Conservation (phyloP, 2,329 filamentous ascomycete genomes). For the Fonsecaea pugnacius region DNA sequence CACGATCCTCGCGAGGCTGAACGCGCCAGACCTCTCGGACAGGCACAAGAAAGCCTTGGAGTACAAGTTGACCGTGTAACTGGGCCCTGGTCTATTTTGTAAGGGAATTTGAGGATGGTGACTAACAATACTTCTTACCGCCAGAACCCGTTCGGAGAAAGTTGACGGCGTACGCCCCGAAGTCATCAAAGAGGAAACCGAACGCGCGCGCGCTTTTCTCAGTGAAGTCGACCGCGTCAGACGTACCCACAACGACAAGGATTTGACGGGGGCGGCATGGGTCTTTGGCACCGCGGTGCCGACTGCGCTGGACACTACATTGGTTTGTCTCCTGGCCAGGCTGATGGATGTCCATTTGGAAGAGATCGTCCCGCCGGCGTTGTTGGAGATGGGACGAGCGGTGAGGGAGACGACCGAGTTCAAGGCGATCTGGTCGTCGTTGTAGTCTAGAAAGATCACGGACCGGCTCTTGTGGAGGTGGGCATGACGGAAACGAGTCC, state of each 20-base stretch:
- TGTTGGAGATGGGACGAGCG: constrained; percentile 9
- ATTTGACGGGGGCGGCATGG: not conserved
- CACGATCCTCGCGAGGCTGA: constrained; percentile 6
- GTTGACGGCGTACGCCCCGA: not conserved
- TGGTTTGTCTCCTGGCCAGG: constrained; percentile 9
- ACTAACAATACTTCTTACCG: not conserved
- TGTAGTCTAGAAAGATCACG: not conserved
- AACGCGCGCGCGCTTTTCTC: constrained; percentile 7
- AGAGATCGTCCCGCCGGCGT: constrained; percentile 5
- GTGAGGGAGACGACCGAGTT: constrained; percentile 3
- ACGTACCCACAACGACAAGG: not conserved
- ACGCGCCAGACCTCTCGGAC: not conserved
- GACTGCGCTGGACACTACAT: constrained; percentile 15
- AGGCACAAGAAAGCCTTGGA: constrained; percentile 20
- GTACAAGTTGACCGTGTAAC: constrained; percentile 21
- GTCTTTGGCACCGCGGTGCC: constrained; percentile 7
- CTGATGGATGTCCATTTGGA: constrained; percentile 13
- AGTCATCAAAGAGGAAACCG: constrained; percentile 8
- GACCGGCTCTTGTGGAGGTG: not conserved
- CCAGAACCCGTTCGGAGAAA: constrained; percentile 11
- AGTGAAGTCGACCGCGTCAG: constrained; percentile 1
- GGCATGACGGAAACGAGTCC: not conserved
- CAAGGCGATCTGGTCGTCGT: constrained; percentile 5
- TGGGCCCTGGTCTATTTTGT: not conserved
- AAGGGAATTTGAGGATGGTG: not conserved